Evolutionary conservation across 1,139 yeast genomes (phyloP), one percentile per base, ranked within the genome.

Genomic region (Pneumocystis jirovecii): DNA sequence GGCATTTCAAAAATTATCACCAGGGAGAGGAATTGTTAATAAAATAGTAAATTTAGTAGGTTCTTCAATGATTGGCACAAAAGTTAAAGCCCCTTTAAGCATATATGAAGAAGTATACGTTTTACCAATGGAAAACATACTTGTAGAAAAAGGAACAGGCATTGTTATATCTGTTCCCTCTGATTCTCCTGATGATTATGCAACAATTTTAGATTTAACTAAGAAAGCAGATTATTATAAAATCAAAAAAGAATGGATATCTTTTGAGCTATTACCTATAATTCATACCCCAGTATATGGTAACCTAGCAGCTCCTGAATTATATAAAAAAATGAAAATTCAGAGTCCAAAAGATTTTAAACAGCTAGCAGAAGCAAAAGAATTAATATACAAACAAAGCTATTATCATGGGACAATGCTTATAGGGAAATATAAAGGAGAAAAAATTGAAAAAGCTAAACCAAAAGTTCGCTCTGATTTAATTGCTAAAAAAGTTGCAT

Each of bases 101-200:
- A 81, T 81, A 25, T 80, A 84, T 75, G 79, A 84, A 66, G 84
- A 87, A 72, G 80, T 93, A 71, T 83, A 95, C 73, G 87, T 95
- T 67, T 82, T 93, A 72, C 99, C 99, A 70, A 93, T 93, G 99
- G 97, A 93, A 77, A 89, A 97, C 50, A 93, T 95, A 67, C 81
- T 93, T 76, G 95, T 96, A 60, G 81, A 85, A 67, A 93, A 95
- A 80, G 98, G 98, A 82, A 95, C 98, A 64, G 98, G 97, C 80
- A 97, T 93, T 61, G 98, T 95, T 67, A 93, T 97, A 17, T 95
- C 97, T 80, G 98, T 91, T 70, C 98, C 98, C 70, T 87, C 96
- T 19, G 97, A 91, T 77, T 91, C 97, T 66, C 97, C 99, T 68
- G 99, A 95, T 79, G 98, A 93, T 80, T 93, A 74, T 74, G 84